Conservation (phyloP, 345 rosid species). For the Pistacia vera region DNA sequence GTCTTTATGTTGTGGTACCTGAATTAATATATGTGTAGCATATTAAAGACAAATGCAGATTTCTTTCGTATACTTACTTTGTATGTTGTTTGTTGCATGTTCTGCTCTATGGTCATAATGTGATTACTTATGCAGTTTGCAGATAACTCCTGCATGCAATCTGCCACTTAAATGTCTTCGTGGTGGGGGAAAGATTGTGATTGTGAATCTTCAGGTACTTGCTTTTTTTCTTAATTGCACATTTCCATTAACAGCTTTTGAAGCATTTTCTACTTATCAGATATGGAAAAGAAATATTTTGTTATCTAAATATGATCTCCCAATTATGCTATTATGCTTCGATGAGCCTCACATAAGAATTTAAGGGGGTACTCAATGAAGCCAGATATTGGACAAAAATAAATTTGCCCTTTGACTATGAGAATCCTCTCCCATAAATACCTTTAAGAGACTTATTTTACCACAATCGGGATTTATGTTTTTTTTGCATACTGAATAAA, state of each 20-base stretch:
- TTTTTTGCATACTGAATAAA: neutral
- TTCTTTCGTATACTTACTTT: neutral
- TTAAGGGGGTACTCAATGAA: neutral
- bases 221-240: neutral
- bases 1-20: neutral
- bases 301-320: neutral
- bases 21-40: neutral
- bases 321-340: neutral
- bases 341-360: neutral
- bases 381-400: neutral
- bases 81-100: constrained; percentile 10
- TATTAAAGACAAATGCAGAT: neutral
- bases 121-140: constrained; percentile 70
- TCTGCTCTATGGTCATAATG: constrained; percentile 8
- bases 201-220: constrained; percentile 92
- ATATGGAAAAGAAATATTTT: too few species aligned
- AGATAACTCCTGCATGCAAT: constrained; percentile 99
- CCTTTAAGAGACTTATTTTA: neutral
- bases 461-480: neutral
- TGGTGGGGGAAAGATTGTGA: constrained; percentile 91
- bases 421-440: neutral
- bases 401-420: neutral
- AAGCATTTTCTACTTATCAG: neutral
- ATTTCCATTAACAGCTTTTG: neutral
- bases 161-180: constrained; percentile 88